Evolutionary conservation across 345 rosid genomes (phyloP), one percentile per base, ranked within the genome.

Genomic region (Sisymbrium altissimum): DNA sequence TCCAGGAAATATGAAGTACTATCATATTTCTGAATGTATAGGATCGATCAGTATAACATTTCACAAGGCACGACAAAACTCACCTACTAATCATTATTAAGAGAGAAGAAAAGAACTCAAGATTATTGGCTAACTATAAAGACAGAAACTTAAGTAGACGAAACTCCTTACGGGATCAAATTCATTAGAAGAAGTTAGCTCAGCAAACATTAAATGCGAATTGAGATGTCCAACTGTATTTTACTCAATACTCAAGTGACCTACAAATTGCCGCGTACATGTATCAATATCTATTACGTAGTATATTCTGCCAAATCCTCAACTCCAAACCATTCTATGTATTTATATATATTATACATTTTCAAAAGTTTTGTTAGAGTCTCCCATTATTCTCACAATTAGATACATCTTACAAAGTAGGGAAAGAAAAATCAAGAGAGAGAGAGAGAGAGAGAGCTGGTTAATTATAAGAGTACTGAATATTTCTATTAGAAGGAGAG

Each of bases 171-270:
- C 27, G 48, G 48, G 40, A 44, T 55, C 71, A 73, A 73, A 55
- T 15, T 44, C 64, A n/a, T 43, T 33, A 3, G 29, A 55, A 12
- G 15, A 25, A 8, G 9, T 65, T 55, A 46, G 71, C 40, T 56
- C 69, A 52, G 41, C 72, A 66, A 36, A n/a, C 79, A 75, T 75
- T 74, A 14, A 75, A 75, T 75, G 73, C 46, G 9, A 49, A 14
- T 58, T 5, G 17, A 74, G n/a, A 66, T 21, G 44, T 30, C 61
- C 73, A 75, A 59, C 79, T 67, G 73, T 60, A 59, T 67, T 67
- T 59, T 27, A n/a, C 36, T 48, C 35, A 41, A 30, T 67, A 40
- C 56, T 63, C 63, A 39, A 67, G 68, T 59, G 78, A 67, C 49
- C 54, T 30, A 2, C 61, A 74, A 38, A 49, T 10, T 74, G 72